phyloP scores from a whole-genome alignment of 176 grass and related monocot genomes.

The Aegilops sharonensis region DNA sequence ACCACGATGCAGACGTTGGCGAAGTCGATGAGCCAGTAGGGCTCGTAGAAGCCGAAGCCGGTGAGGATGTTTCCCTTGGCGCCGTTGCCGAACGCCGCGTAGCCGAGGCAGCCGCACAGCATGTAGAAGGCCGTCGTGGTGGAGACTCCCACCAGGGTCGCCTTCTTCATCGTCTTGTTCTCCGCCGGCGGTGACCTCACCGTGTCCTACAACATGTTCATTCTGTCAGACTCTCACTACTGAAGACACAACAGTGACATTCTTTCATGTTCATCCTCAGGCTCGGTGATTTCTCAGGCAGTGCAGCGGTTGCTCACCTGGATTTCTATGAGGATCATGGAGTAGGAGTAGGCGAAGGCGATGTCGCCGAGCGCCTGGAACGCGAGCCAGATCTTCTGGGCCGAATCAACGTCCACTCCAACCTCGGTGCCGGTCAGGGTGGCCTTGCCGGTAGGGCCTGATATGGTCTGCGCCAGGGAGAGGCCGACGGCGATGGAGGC shows the following conservation, averaged over 20 bases:
- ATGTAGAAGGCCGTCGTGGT: conserved; percentile 86
- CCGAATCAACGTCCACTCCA: conserved; percentile 62
- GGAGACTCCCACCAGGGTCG: conserved; percentile 60
- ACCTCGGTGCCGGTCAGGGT: conserved; percentile 64
- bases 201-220: conserved; percentile 52
- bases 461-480: conserved; percentile 47
- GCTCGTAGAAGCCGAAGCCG: conserved; percentile 86
- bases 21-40: conserved; percentile 82
- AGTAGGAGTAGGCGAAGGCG: conserved; percentile 89
- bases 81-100: conserved; percentile 71
- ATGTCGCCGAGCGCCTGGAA: conserved; percentile 87
- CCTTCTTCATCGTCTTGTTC: conserved; percentile 90
- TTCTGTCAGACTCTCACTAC: neutral
- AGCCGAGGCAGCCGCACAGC: conserved; percentile 83
- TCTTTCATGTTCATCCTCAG: neutral
- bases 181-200: conserved; percentile 72
- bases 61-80: conserved; percentile 86
- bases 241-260: neutral
- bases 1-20: conserved; percentile 83
- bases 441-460: conserved; percentile 53
- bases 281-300: neutral
- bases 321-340: conserved; percentile 94
- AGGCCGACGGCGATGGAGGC: conserved; percentile 74
- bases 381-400: conserved; percentile 75
- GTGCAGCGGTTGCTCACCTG: conserved; percentile 21